A percentile compares a stretch with the other conserved stretches of the same genome.
phyloP scores from a whole-genome alignment of 1,139 yeast genomes.

The Diutina catenulata region DNA sequence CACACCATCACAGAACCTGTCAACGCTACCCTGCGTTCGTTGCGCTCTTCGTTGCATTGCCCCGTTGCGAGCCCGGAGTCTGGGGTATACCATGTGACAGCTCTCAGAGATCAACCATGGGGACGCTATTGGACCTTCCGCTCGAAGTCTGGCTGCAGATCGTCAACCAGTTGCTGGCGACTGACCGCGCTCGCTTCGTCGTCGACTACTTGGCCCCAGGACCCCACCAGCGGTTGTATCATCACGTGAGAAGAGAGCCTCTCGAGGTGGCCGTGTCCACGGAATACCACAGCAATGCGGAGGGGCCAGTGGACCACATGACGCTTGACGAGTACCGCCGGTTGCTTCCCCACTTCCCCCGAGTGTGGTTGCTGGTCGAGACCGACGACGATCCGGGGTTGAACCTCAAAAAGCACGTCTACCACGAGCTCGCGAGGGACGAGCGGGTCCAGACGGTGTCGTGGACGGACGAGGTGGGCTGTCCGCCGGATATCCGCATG shows the following conservation, averaged over 20 bases:
- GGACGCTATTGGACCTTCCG: neutral
- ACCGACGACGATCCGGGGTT: neutral
- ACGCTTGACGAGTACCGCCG: neutral
- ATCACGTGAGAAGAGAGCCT: neutral
- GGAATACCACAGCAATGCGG: no score
- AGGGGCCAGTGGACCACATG: neutral
- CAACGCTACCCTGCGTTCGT: no score
- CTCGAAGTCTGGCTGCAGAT: neutral
- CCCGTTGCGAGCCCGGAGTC: no score
- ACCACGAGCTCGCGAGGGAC: neutral
- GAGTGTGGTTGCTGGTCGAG: neutral
- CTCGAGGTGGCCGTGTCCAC: neutral
- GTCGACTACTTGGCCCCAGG: neutral
- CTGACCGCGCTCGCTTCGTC: neutral
- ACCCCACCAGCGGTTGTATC: neutral
- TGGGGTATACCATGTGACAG: no score
- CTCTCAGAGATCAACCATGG: neutral
- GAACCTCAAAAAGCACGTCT: neutral
- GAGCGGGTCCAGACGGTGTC: neutral
- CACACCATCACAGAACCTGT: no score
- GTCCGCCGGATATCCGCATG: neutral
- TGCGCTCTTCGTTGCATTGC: no score
- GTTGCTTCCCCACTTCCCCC: neutral
- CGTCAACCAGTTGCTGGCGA: neutral
- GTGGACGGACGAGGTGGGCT: neutral